Evolutionary conservation across 768 basidiomycete species (phyloP).

Genomic region (Tephrocybe sp.): DNA sequence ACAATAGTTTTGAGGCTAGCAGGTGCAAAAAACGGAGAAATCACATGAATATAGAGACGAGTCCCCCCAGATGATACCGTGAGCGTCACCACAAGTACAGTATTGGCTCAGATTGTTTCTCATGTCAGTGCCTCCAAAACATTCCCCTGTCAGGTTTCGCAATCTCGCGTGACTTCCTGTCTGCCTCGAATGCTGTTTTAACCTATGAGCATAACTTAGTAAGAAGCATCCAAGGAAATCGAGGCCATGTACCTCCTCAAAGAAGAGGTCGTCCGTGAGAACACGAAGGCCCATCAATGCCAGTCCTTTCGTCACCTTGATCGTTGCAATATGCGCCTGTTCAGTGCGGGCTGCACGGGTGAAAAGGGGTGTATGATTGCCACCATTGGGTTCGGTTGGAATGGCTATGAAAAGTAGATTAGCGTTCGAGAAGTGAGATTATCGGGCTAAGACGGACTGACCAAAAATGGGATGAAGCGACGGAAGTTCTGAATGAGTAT

Average conservation of each 20-base stretch:
- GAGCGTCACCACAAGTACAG: no score
- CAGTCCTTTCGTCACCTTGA: conserved; percentile 58
- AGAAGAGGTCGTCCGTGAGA: conserved; percentile 59
- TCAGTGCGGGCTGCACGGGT: conserved; percentile 54
- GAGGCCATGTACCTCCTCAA: conserved; percentile 42
- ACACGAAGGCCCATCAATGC: conserved; percentile 63
- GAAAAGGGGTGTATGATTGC: conserved; percentile 77
- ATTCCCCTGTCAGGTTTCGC: neutral
- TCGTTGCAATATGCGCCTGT: conserved; percentile 62
- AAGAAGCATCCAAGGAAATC: neutral
- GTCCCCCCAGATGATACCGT: no score
- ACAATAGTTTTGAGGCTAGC: no score
- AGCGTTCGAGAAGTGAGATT: conserved; percentile 7
- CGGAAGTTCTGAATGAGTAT: conserved; percentile 49
- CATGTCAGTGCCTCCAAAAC: neutral
- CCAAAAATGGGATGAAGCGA: conserved; percentile 65
- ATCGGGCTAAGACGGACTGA: conserved; percentile 27
- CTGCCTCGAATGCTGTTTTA: conserved; percentile 21
- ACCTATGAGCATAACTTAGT: conserved; percentile 15
- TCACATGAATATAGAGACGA: no score
- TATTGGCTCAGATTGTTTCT: neutral
- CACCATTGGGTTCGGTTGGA: conserved; percentile 66
- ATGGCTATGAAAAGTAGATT: conserved; percentile 51
- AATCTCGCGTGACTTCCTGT: neutral
- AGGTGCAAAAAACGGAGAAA: no score